Evolutionary conservation across 371 early-diverging fungal species (phyloP), one percentile per base, ranked within the genome.

Genomic region (Mortierella polycephala): DNA sequence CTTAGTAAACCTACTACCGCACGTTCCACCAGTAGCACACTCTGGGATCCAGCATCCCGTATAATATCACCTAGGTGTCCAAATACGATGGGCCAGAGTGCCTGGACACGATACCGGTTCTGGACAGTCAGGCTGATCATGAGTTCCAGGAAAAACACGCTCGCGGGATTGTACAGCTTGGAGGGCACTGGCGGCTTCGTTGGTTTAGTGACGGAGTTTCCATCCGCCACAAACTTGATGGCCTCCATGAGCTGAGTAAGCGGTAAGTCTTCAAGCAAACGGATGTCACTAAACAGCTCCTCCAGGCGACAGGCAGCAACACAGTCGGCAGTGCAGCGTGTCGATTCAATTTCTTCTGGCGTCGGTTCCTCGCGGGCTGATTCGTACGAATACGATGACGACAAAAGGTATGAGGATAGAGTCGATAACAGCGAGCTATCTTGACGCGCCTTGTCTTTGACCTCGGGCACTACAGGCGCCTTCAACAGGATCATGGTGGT

Each of bases 381-480:
- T 49, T 90, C 90, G 57, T 89, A 82, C 47, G 73, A 87, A 41
- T 83, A 84, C 0, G 91, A 86, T 0, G 94, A 87, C 7, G 91
- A 89, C 42, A 96, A 67, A 39, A 96, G 84, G 68, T 96, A 94
- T 0, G 89, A 89, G 0, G 92, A 89, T 11, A 96, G 81, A 0
- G 96, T 90, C 7, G 94, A 94, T 39, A 96, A 85, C 4, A 95
- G 73, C 0, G 94, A 93, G 4, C 88, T 87, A 51, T 93, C 93
- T 52, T 85, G 84, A 23, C 85, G 83, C 23, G 81, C 83, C 62
- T 84, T 81, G 60, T 85, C 86, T 63, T 84, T 86, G 8, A 81
- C 72, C 42, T 84, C 83, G 11, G 83, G 72, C 9, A 65, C 63
- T 10, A 87, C 85, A 7, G 76, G 84, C 3, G 85, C 84, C 56